A percentile compares a stretch with the other conserved stretches of the same genome.
Conservation (phyloP, 768 basidiomycete genomes). For the Podaxis sp. region DNA sequence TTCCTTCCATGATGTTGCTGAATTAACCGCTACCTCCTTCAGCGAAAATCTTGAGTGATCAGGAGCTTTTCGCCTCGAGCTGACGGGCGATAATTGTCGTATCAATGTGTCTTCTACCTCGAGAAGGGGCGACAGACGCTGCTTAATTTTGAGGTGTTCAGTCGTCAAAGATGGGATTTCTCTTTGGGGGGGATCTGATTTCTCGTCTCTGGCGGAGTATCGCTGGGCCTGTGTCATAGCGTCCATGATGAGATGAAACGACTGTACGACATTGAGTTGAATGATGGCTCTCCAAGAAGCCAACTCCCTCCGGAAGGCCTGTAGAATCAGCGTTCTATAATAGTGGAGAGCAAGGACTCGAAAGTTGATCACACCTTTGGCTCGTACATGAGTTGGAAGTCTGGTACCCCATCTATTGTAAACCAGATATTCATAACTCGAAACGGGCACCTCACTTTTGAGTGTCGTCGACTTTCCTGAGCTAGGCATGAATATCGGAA, state of each 20-base stretch:
- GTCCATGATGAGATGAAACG: constrained; percentile 62
- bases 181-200: constrained; percentile 18
- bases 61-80: constrained; percentile 32
- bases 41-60: constrained; percentile 19
- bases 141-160: constrained; percentile 52
- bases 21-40: constrained; percentile 56
- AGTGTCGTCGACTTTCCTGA: constrained; percentile 12
- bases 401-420: constrained; percentile 25
- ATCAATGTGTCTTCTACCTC: constrained; percentile 63
- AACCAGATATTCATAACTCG: background rate
- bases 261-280: constrained; percentile 70
- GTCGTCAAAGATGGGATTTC: constrained; percentile 37
- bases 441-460: background rate
- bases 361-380: constrained; percentile 41
- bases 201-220: constrained; percentile 20
- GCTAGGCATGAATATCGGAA: background rate
- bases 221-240: constrained; percentile 41
- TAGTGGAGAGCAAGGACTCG: background rate
- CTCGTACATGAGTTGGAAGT: constrained; percentile 65
- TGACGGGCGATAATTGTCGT: constrained; percentile 53
- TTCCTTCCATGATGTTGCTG: constrained; percentile 51
- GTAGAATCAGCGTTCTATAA: background rate
- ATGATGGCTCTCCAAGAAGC: constrained; percentile 68
- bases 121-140: constrained; percentile 59
- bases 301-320: constrained; percentile 61